phyloP scores from a whole-genome alignment of 2,329 filamentous ascomycete genomes.

The Calonectria pseudoturangicola region DNA sequence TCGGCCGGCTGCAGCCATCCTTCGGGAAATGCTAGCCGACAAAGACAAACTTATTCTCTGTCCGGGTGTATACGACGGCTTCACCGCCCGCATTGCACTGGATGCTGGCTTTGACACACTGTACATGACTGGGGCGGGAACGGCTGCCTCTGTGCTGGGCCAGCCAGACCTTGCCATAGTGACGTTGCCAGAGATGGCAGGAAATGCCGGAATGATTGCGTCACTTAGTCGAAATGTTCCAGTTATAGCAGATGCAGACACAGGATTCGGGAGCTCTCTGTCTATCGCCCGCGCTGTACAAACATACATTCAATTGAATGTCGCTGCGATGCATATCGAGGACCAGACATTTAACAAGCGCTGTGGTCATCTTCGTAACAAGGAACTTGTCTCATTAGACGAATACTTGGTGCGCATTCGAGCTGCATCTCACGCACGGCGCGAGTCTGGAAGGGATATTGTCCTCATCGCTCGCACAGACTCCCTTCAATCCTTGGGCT shows the following conservation, averaged over 20 bases:
- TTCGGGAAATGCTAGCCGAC: background rate
- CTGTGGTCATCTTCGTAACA: background rate
- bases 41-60: background rate
- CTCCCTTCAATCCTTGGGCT: background rate
- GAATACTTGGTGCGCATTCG: background rate
- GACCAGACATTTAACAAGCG: slow-evolving; percentile 6
- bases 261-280: background rate
- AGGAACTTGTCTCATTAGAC: background rate
- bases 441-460: background rate
- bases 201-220: background rate
- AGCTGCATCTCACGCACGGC: background rate
- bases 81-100: background rate
- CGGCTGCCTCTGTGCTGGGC: background rate
- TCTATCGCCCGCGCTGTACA: background rate
- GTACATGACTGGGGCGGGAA: background rate
- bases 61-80: slow-evolving; percentile 1
- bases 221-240: background rate
- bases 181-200: background rate
- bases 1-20: background rate
- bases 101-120: background rate
- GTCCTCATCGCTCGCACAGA: background rate
- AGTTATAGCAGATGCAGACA: background rate
- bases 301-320: background rate
- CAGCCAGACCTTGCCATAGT: background rate
- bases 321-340: background rate